A percentile compares a stretch with the other conserved stretches of the same genome.
Conservation (phyloP, 2,329 filamentous ascomycete genomes). For the Drechslera avenae region DNA sequence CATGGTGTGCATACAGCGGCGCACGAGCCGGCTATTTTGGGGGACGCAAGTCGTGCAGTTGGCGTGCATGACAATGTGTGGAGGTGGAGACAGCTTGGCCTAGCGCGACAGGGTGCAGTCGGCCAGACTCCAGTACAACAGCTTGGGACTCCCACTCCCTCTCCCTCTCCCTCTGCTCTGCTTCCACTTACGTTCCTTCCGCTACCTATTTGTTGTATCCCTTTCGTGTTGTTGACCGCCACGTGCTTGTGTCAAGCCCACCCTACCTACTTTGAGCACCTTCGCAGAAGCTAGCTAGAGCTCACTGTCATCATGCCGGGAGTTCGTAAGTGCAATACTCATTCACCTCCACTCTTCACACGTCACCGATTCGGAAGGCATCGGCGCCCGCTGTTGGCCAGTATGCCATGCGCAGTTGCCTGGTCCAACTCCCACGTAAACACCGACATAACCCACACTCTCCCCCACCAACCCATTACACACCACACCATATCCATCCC, state of each 20-base stretch:
- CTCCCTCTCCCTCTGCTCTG: conserved; percentile 13
- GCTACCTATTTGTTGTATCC: conserved; percentile 3
- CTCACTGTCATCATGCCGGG: conserved; percentile 42
- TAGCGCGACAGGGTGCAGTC: conserved; percentile 9
- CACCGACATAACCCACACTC: background rate
- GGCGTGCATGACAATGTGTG: conserved; percentile 21
- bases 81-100: conserved; percentile 25
- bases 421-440: background rate
- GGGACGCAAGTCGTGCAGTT: conserved; percentile 12
- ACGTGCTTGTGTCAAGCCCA: background rate
- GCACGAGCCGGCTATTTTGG: conserved; percentile 29
- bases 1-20: conserved; percentile 6
- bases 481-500: background rate
- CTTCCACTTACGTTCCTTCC: conserved; percentile 6
- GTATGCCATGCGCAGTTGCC: background rate
- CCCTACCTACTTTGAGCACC: background rate
- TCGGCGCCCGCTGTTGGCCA: background rate
- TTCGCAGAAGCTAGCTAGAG: background rate
- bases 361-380: background rate
- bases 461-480: background rate
- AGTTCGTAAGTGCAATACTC: conserved; percentile 44
- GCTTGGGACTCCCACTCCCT: conserved; percentile 23
- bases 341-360: conserved; percentile 9
- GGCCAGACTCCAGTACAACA: conserved; percentile 8
- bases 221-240: background rate